These are phyloP conservation scores for Pseudogymnoascus verrucosus DNA, from an alignment of 2,329 filamentous ascomycete genomes.

Conservation along the genomic window DNA sequence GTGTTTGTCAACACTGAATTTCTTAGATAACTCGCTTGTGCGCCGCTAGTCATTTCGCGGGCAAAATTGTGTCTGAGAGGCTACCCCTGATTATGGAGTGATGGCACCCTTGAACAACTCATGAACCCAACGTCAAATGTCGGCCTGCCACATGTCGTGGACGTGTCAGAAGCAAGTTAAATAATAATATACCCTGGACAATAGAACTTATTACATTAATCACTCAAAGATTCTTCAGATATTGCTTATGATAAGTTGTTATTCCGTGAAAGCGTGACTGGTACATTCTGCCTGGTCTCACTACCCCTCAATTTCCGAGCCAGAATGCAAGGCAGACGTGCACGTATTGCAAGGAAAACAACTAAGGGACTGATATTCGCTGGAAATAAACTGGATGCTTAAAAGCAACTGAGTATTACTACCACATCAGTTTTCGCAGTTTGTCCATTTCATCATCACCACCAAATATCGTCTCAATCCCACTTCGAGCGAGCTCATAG, in stretches of 20 bases:
- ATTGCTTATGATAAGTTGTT: neutral
- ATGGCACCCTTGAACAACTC: neutral
- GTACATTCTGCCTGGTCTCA: neutral
- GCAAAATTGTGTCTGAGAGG: neutral
- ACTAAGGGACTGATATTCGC: neutral
- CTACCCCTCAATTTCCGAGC: neutral
- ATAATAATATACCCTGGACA: neutral
- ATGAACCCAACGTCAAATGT: neutral
- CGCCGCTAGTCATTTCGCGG: constrained; percentile 6
- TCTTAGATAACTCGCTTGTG: constrained; percentile 5
- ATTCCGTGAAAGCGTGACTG: neutral
- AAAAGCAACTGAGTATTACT: neutral
- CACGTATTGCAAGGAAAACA: neutral
- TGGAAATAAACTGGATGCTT: neutral
- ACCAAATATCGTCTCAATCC: constrained; percentile 60
- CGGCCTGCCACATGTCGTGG: neutral
- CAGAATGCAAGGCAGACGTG: neutral
- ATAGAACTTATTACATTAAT: neutral
- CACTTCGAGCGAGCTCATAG: constrained; percentile 49
- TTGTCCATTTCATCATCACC: constrained; percentile 52
- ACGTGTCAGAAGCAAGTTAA: neutral
- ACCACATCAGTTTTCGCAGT: constrained; percentile 45
- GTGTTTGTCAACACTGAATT: constrained; percentile 10
- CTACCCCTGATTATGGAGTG: constrained; percentile 3
- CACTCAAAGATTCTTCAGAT: neutral